Evolutionary conservation across 2,329 filamentous ascomycete genomes (phyloP).

Genomic region (Penicillium nordicum): DNA sequence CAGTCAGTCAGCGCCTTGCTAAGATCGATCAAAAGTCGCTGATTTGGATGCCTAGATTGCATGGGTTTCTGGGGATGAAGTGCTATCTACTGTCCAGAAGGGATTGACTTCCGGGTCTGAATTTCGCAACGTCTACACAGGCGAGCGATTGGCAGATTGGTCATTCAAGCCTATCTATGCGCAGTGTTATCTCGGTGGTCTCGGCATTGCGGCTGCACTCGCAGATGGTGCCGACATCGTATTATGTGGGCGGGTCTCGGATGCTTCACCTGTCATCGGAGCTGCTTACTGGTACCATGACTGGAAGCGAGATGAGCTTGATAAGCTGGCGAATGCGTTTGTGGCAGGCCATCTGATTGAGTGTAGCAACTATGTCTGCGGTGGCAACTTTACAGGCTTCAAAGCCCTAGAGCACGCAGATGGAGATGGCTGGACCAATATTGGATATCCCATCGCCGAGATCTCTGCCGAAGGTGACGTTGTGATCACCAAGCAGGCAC

Average conservation of each 20-base stretch:
- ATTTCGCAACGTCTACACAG: slow-evolving; percentile 43
- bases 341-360: slow-evolving; percentile 41
- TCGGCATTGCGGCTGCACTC: slow-evolving; percentile 41
- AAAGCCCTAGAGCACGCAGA: slow-evolving; percentile 29
- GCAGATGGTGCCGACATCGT: slow-evolving; percentile 45
- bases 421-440: slow-evolving; percentile 43
- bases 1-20: slow-evolving; percentile 5
- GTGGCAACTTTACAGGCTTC: slow-evolving; percentile 47
- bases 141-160: slow-evolving; percentile 32
- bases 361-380: slow-evolving; percentile 44
- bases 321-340: slow-evolving; percentile 41
- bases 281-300: slow-evolving; percentile 45
- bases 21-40: neutral
- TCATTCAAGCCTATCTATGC: slow-evolving; percentile 33
- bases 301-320: slow-evolving; percentile 39
- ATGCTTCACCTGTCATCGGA: slow-evolving; percentile 45
- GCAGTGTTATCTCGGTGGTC: slow-evolving; percentile 39
- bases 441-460: slow-evolving; percentile 48
- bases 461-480: slow-evolving; percentile 41
- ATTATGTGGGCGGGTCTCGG: slow-evolving; percentile 44
- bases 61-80: slow-evolving; percentile 49
- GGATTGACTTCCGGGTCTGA: slow-evolving; percentile 30
- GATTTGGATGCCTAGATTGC: slow-evolving; percentile 32
- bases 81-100: slow-evolving; percentile 34
- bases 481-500: slow-evolving; percentile 45